Evolutionary conservation across 352 stramenopile species (phyloP), one percentile per base, ranked within the genome.

Genomic region (Globisporangium viniferum): DNA sequence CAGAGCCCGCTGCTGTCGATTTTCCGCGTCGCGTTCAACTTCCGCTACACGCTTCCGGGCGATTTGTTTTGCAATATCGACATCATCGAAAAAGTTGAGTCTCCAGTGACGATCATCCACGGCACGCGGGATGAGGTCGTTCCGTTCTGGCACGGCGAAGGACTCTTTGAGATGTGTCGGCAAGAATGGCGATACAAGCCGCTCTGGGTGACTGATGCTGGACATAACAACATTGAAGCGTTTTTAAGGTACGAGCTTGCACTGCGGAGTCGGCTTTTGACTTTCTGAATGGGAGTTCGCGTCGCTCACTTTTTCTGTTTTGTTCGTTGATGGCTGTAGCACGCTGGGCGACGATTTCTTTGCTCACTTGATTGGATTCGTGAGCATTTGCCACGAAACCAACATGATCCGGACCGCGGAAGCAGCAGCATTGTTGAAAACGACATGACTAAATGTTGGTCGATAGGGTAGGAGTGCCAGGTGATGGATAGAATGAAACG

Each of bases 11-110:
- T 99, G 24, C 77, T 99, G 24, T 98, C 93, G 62, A 98, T 98
- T 41, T 99, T 98, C 77, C 89, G 97, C 44, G 97, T 99, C 8
- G 97, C 96, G 7, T 99, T 99, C 79, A 97, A 99, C 77, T 99
- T 99, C 81, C 90, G 97, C 64, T 99, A 98, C 79, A 99, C 96
- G 33, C 92, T 99, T 62, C 82, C 92, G 0, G 96, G 97, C 7
- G 97, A 99, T 73, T 86, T 98, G 72, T 99, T 99, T 73, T 98
- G 96, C 70, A 99, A 99, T 75, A 93, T 99, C 48, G 97, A 99
- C 71, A 78, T 93, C 46, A 91, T 98, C 41, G 75, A 92, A 53
- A 74, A 95, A 63, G 79, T 98, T 44, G 78, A 82, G 66, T 98
- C 95, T 62, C 97, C 97, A 9, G 88, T 99, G 29, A 99, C 98